Base-by-base conservation (phyloP, 2,329 filamentous ascomycete genomes). In the Aspergillus candidus region DNA sequence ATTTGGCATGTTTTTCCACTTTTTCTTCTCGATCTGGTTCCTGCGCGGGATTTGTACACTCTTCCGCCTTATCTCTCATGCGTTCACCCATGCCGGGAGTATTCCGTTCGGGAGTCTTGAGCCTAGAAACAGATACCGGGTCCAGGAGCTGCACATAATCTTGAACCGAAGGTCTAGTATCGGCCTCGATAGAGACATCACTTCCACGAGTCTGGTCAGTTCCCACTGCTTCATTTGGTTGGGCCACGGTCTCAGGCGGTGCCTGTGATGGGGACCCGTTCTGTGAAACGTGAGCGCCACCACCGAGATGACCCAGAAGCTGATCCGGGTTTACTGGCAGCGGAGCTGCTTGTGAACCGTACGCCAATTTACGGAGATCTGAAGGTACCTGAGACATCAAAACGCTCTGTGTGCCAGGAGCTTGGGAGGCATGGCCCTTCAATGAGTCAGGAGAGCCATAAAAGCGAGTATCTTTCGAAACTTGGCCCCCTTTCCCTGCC, bases 301-400 rank as follows among this genome's bases (percentile, higher is more conserved):
- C 8, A 13, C 18, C 46, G 13, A 50, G 14, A 30, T 35, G 29
- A 27, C 18, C 38, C 22, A 53, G 32, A 14, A 51, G 41, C n/a
- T 34, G 43, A 13, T 41, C 30, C 3, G 44, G 13, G 32, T 27
- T 32, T 11, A 22, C 37, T 15, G 15, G 11, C 7, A 14, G 34
- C 13, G 14, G 22, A 10, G 31, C 18, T 15, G 15, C 27, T 32
- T 33, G 31, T 31, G 31, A 17, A 18, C 29, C 15, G 15, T 22
- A n/a, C 17, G 31, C 17, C 30, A 14, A 14, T 14, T 27, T 14
- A 18, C 27, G 33, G 31, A 11, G 27, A 32, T 55, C 17, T 14
- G 41, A 17, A 18, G 51, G 43, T 13, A 50, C 15, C 30, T 62
- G 60, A 6, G 58, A 59, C 30, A 51, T 44, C n/a, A 61, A 47